Base-by-base conservation (phyloP, 148 eudicot species). In the Rhododendron ferrugineum region DNA sequence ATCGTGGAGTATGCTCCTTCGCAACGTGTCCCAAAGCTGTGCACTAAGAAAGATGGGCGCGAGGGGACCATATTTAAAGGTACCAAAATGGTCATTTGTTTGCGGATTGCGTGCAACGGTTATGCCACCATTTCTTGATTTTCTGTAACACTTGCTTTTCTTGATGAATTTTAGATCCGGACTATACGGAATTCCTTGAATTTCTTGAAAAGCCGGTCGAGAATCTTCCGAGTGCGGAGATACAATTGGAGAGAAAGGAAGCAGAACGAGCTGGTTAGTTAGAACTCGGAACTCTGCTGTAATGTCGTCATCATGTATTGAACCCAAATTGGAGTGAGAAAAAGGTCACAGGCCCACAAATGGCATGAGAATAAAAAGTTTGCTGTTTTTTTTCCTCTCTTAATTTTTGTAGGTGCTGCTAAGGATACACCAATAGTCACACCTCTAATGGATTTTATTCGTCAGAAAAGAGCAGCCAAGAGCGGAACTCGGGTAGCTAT, bases 141-240 rank as follows among this genome's bases (percentile, higher is more conserved):
- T 79, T 47, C 52, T 46, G 20, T 54, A 23, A 26, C 34, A 56
- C 22, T 72, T 81, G 72, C 15, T 30, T 84, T 77, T 78, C 3
- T 30, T 82, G 52, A 68, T 64, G 79, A 83, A 80, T 18, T 86
- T 20, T 85, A 93, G 94, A 93, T 92, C 93, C 93, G 30, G 93
- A 90, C 76, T 93, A 92, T 90, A 64, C 89, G 85, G 94, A 93
- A 88, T 93, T 93, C 84, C 94, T 93, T 79, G 94, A 91, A 88
- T 83, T 85, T 82, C 28, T 93, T 73, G 79, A 87, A 40, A 92
- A 92, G 88, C 95, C 95, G 49, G 90, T 91, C 5, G 95, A 93
- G 88, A 88, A 89, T 91, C 94, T 93, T 88, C 95, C 95, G 1
- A 93, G 95, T 89, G 95, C 95, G 87, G 95, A 93, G 78, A 87